Conservation (phyloP, 2,329 filamentous ascomycete genomes). For the Verticillium zaregamsianum region DNA sequence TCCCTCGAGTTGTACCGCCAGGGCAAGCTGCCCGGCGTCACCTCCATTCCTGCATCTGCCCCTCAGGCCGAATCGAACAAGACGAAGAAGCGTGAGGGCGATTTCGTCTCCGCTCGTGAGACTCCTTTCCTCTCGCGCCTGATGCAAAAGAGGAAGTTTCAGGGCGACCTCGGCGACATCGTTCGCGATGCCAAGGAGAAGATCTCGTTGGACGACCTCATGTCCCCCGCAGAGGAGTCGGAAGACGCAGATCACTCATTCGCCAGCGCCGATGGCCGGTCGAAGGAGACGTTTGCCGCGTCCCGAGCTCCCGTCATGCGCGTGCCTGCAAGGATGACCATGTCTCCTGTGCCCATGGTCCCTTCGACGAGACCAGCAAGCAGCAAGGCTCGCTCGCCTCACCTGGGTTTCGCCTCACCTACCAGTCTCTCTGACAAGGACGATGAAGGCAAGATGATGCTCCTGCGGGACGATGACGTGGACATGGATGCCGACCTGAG, state of each 20-base stretch:
- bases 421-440: constrained; percentile 16
- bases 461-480: constrained; percentile 39
- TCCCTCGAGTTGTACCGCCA: constrained; percentile 49
- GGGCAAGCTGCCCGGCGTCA: constrained; percentile 46
- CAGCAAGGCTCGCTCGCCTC: constrained; percentile 47
- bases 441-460: constrained; percentile 25
- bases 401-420: constrained; percentile 34
- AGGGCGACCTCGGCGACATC: constrained; percentile 53
- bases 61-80: constrained; percentile 17
- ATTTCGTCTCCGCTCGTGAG: constrained; percentile 51
- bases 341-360: constrained; percentile 41
- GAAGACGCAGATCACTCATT: constrained; percentile 39
- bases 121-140: constrained; percentile 66
- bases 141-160: constrained; percentile 57
- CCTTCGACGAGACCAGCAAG: constrained; percentile 46
- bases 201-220: constrained; percentile 43
- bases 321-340: constrained; percentile 53
- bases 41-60: constrained; percentile 34
- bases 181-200: constrained; percentile 57
- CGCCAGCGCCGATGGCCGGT: constrained; percentile 4
- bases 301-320: constrained; percentile 45
- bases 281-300: constrained; percentile 9
- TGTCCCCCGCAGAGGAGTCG: constrained; percentile 50
- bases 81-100: constrained; percentile 6
- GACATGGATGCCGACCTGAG: constrained; percentile 62